Base-by-base conservation (phyloP, 257 asterid species). In the Solanum gracilifrons region DNA sequence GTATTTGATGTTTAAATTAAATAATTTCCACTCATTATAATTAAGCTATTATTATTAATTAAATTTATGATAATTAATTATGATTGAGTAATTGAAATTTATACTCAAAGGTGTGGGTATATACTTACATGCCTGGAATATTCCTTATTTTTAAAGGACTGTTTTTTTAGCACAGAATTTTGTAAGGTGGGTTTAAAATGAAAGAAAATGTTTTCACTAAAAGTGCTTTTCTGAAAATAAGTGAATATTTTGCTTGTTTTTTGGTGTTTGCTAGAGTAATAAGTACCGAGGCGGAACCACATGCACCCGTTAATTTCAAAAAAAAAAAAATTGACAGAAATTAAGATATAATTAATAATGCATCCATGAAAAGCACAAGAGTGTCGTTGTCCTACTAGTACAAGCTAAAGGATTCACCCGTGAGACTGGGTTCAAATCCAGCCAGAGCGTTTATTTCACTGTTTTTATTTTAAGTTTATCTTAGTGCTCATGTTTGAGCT, bases 251-350 rank as follows among this genome's bases (percentile, higher is more conserved):
- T 58, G 68, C 68, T 23, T 23, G 12, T 21, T 60, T 60, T 60
- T 60, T 60, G 13, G 68, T 60, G 29, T 60, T 21, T 9, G 23
- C 10, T 51, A 51, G 23, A 18, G 62, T 51, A 51, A 18, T 7
- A 51, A 51, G n/a, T 51, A 51, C 60, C 1, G 3, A 16, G 23
- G 60, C 21, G 60, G 23, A 51, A 0, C 9, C 23, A 51, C 62
- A 0, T 51, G 9, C 62, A 51, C 8, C 23, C 23, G 9, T 16
- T 51, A 51, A 51, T 6, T 51, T 51, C 0, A 0, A 16, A 16
- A 51, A 51, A 48, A 51, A 48, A 48, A 41, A 10, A 46, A 46
- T 46, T 4, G 55, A 13, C 1, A 46, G 55, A 46, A 46, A 46
- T 46, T 46, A 46, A 13, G 3, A 46, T 46, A 16, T 48, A 48